A percentile compares a stretch with the other conserved stretches of the same genome.
These are phyloP conservation scores for Thelonectria discophora DNA, from an alignment of 2,329 filamentous ascomycete species.

Conservation along the genomic window DNA sequence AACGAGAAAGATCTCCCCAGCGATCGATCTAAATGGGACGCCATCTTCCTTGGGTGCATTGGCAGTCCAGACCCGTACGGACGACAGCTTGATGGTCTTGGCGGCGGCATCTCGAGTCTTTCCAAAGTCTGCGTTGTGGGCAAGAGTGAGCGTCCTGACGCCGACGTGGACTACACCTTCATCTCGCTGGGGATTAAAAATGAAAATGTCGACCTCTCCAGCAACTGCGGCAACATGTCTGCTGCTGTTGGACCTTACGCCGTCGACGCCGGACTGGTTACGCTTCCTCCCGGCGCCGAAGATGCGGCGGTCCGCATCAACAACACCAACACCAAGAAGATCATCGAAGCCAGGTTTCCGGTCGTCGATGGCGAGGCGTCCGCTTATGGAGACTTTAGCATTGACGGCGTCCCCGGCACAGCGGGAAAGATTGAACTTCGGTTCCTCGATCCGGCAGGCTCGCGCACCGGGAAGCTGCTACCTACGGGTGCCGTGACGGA, in stretches of 20 bases:
- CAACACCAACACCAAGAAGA: slow-evolving; percentile 74
- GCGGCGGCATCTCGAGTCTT: slow-evolving; percentile 70
- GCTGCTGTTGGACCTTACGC: slow-evolving; percentile 71
- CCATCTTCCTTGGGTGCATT: slow-evolving; percentile 65
- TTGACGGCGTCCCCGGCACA: slow-evolving; percentile 68
- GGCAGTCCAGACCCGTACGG: slow-evolving; percentile 71
- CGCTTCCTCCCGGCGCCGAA: slow-evolving; percentile 42
- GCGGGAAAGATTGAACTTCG: slow-evolving; percentile 64
- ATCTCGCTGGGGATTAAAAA: slow-evolving; percentile 69
- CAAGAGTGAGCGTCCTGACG: slow-evolving; percentile 46
- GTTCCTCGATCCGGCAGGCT: slow-evolving; percentile 67
- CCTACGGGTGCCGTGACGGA: slow-evolving; percentile 62
- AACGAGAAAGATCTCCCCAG: slow-evolving; percentile 20
- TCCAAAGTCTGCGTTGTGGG: slow-evolving; percentile 74
- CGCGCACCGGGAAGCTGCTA: slow-evolving; percentile 59
- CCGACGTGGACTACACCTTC: slow-evolving; percentile 61
- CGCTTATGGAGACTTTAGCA: slow-evolving; percentile 60
- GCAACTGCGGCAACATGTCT: slow-evolving; percentile 76
- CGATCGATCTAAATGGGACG: slow-evolving; percentile 33
- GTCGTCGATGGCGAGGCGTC: slow-evolving; percentile 48
- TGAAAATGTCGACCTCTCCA: slow-evolving; percentile 65
- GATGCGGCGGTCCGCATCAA: slow-evolving; percentile 62
- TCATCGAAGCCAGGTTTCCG: slow-evolving; percentile 64
- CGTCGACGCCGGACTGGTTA: slow-evolving; percentile 61
- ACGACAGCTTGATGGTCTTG: slow-evolving; percentile 74